These are phyloP conservation scores for Talaromyces funiculosus DNA, from an alignment of 2,329 filamentous ascomycete genomes.

Conservation along the genomic window DNA sequence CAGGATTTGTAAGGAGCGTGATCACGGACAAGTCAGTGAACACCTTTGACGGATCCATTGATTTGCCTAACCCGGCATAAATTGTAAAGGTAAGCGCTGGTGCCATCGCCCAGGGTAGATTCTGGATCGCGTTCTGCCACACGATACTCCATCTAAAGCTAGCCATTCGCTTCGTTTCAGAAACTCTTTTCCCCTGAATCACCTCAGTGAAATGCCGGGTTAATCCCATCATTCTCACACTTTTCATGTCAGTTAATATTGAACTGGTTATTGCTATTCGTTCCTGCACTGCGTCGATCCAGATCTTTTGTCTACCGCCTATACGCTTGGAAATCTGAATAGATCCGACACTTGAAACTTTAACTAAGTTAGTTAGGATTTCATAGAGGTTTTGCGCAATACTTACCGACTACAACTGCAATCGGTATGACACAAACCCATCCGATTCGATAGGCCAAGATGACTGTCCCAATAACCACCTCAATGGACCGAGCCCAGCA, in stretches of 20 bases:
- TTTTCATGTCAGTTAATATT: slow-evolving; percentile 37
- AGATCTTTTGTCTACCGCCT: slow-evolving; percentile 25
- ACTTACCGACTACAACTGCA: background rate
- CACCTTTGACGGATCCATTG: slow-evolving; percentile 12
- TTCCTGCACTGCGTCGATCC: slow-evolving; percentile 39
- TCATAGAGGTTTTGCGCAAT: no score
- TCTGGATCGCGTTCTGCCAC: slow-evolving; percentile 19
- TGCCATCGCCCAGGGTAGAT: slow-evolving; percentile 16
- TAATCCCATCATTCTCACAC: slow-evolving; percentile 37
- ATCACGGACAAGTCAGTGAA: slow-evolving; percentile 22
- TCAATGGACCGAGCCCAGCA: slow-evolving; percentile 11
- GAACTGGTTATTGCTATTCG: slow-evolving; percentile 36
- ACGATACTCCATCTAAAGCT: slow-evolving; percentile 13
- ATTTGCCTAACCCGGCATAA: slow-evolving; percentile 11
- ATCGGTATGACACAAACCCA: slow-evolving; percentile 11
- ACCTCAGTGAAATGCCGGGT: slow-evolving; percentile 18
- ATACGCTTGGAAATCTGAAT: slow-evolving; percentile 13
- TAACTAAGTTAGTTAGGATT: no score
- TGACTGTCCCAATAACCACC: background rate
- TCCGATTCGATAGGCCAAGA: slow-evolving; percentile 4
- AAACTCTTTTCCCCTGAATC: slow-evolving; percentile 10
- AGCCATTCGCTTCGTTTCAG: slow-evolving; percentile 16
- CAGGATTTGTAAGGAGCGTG: slow-evolving; percentile 19
- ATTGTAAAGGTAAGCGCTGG: slow-evolving; percentile 19
- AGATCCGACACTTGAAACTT: slow-evolving; percentile 5